A percentile compares a stretch with the other conserved stretches of the same genome.
These are phyloP conservation scores for Leccinum variicolor DNA, from an alignment of 768 basidiomycete species.

Conservation along the genomic window DNA sequence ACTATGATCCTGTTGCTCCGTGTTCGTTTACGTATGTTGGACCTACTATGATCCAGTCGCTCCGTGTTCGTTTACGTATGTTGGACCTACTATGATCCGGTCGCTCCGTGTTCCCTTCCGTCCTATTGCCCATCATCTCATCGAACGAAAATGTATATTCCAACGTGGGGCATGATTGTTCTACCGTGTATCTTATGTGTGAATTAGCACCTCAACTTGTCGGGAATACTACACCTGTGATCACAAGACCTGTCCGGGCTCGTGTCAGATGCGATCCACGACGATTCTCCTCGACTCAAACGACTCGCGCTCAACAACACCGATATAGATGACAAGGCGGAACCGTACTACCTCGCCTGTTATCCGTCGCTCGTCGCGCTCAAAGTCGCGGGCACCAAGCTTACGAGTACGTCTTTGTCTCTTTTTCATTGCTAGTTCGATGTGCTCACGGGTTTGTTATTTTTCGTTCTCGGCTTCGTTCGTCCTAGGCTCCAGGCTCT, in stretches of 20 bases:
- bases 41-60: too few species aligned
- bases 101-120: too few species aligned
- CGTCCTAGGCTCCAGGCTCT: constrained; percentile 48
- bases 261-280: constrained; percentile 17
- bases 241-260: constrained; percentile 53
- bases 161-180: not conserved
- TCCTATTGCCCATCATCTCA: too few species aligned
- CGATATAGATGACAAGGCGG: constrained; percentile 55
- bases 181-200: not conserved
- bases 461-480: not conserved
- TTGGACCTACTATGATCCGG: too few species aligned
- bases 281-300: constrained; percentile 38
- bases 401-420: constrained; percentile 32
- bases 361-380: constrained; percentile 49
- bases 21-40: too few species aligned
- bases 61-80: too few species aligned
- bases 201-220: constrained; percentile 52
- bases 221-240: constrained; percentile 46
- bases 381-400: constrained; percentile 55
- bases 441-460: too few species aligned
- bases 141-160: too few species aligned
- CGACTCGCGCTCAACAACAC: constrained; percentile 59
- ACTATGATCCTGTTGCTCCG: too few species aligned
- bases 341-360: constrained; percentile 46
- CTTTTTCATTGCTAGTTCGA: too few species aligned